Evolutionary conservation across 176 grass and related monocot species (phyloP).

Genomic region (Otatea glauca): DNA sequence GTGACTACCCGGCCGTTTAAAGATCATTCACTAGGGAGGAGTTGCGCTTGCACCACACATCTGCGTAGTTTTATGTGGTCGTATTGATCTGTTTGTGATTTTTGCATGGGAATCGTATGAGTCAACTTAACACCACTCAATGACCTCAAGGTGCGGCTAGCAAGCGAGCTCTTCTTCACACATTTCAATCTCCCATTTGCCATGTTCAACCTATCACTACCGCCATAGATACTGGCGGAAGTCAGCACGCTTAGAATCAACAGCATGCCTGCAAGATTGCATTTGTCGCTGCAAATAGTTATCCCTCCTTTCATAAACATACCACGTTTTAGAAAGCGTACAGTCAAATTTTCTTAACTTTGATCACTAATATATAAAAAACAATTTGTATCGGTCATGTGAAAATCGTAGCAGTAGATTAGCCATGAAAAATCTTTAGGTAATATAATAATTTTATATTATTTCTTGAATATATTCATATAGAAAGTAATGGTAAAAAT

Average conservation of each 20-base stretch:
- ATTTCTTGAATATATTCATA: too few relatives aligned
- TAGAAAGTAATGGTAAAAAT: too few relatives aligned
- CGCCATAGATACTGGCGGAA: neutral
- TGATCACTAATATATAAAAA: too few relatives aligned
- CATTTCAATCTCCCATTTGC: constrained; percentile 39
- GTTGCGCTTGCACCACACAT: neutral
- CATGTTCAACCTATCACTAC: neutral
- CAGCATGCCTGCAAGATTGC: neutral
- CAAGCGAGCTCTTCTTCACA: neutral
- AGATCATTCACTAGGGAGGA: neutral
- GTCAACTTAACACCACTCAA: constrained; percentile 18
- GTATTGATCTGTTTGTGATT: neutral
- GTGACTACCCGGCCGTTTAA: constrained; percentile 7
- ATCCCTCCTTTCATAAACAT: too few relatives aligned
- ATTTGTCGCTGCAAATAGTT: neutral
- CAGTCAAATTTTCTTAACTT: too few relatives aligned
- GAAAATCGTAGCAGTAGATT: too few relatives aligned
- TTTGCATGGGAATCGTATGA: neutral
- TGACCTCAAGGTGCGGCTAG: constrained; percentile 19
- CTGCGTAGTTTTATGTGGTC: neutral
- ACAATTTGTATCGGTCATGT: too few relatives aligned
- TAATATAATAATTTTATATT: too few relatives aligned
- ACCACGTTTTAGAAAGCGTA: too few relatives aligned
- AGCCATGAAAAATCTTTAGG: too few relatives aligned
- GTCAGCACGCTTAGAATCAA: constrained; percentile 19